Evolutionary conservation across 345 rosid species (phyloP), one percentile per base, ranked within the genome.

Genomic region (Nephelium lappaceum): DNA sequence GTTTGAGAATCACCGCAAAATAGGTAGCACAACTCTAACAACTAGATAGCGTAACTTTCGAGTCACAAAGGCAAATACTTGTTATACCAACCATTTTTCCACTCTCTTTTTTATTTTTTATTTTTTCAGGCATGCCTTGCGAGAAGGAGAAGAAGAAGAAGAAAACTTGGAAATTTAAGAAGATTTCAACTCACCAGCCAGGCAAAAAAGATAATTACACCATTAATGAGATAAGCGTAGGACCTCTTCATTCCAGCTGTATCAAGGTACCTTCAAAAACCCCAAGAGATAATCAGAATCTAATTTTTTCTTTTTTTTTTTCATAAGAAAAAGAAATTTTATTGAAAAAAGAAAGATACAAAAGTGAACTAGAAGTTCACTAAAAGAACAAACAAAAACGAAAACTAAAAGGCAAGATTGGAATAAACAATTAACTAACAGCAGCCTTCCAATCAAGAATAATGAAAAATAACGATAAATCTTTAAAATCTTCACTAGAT

Each of bases 191-290:
- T 86, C 82, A 95, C 98, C 92, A 95, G 82, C 98, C 98, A 95
- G 75, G 90, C 78, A 36, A 92, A 74, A 80, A 95, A 87, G 75
- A 95, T 91, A 61, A 87, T 77, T 39, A 93, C 78, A 9, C 98
- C 98, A 80, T 95, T 95, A 42, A 93, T 67, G 58, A 93, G 88
- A 87, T 95, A 95, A 12, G 89, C 86, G 14, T 23, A 79, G 65
- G 98, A 95, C 76, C 86, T 83, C 87, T 95, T 95, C 89, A 95
- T 80, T 69, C 98, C 98, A 76, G 93, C 83, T 18, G 75, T 88
- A 60, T 95, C 98, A 77, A 95, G 95, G 73, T 78, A 89, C 95
- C 97, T 91, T 83, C 84, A 81, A 11, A 70, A 77, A 75, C 75
- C 27, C 70, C 58, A 79, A 70, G 16, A 72, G 58, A 78, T 27